Evolutionary conservation across 2,329 filamentous ascomycete genomes (phyloP), one percentile per base, ranked within the genome.

Genomic region (Aspergillus fumigatiaffinis): DNA sequence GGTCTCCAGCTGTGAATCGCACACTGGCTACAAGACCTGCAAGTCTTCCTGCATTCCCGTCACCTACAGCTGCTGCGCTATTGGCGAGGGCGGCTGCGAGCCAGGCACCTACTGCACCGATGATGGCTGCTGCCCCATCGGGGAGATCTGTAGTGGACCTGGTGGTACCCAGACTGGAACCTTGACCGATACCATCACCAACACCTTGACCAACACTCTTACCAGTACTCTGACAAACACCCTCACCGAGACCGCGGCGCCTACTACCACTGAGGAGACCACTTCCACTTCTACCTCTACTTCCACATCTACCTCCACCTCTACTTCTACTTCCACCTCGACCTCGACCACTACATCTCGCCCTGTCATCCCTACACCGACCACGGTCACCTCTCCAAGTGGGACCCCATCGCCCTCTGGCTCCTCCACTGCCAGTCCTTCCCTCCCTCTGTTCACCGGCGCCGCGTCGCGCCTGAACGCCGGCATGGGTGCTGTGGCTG

Each of bases 71-170:
- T 56, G 54, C 50, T 56, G 54, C 25, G 12, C 42, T 3, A 23
- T 25, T 10, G 17, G 28, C 1, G 21, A 12, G 8, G 50, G 50
- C 4, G 54, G 54, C 50, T 56, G 54, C 14, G 26, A 44, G 8
- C 44, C 44, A 9, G 54, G 54, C 25, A 49, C 41, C 29, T 56
- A 56, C 29, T 56, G 54, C 12, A 35, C 47, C 17, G 32, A 12
- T 12, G 21, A 48, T 5, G 54, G 54, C 38, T 56, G 54, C 54
- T 56, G 54, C 20, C 50, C 54, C 9, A 44, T 26, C n/a, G 54
- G 54, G 17, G 46, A 56, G 50, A 53, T 17, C 42, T 56, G 54
- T 12, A 29, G 21, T 21, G 54, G 54, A 5, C 5, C 5, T 8
- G 54, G 54, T 2, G 54, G 54, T 23, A 47, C 46, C 21, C n/a